A percentile compares a stretch with the other conserved stretches of the same genome.
Conservation (phyloP, 1,284 basidiomycete genomes). For the Laetiporus sulphureus region DNA sequence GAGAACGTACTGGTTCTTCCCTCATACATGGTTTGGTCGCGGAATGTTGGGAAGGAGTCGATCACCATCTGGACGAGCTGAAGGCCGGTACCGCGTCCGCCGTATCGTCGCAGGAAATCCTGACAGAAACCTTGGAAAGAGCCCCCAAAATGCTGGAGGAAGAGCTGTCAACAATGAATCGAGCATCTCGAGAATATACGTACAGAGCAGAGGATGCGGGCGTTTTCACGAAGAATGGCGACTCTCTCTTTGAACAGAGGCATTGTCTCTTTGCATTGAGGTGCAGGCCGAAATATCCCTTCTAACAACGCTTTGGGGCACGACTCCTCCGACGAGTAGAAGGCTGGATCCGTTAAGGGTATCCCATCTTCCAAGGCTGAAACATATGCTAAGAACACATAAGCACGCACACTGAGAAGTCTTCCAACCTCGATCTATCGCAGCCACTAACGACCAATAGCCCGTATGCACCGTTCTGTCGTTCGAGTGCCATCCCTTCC, state of each 20-base stretch:
- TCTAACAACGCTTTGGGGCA: conserved; percentile 65
- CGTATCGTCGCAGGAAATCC: conserved; percentile 47
- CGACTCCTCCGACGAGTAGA: conserved; percentile 58
- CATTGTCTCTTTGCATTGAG: conserved; percentile 50
- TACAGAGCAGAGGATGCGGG: conserved; percentile 59
- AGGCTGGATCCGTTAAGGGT: conserved; percentile 68
- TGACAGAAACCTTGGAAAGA: conserved; percentile 64
- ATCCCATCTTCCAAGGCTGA: conserved; percentile 54
- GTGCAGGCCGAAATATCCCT: conserved; percentile 56
- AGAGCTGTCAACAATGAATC: neutral
- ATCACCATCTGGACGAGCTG: conserved; percentile 67
- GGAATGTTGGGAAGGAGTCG: conserved; percentile 67
- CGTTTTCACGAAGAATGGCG: conserved; percentile 66
- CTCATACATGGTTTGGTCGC: conserved; percentile 57
- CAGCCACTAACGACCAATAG: conserved; percentile 78
- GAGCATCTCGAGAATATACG: conserved; percentile 16
- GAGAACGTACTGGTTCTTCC: conserved; percentile 47
- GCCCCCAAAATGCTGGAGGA: conserved; percentile 54
- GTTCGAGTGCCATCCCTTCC: conserved; percentile 52
- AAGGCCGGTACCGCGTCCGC: conserved; percentile 54
- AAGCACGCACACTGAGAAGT: neutral
- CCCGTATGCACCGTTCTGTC: conserved; percentile 55
- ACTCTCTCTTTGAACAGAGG: conserved; percentile 67
- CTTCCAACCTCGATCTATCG: conserved; percentile 54
- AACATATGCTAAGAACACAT: neutral